A percentile compares a stretch with the other conserved stretches of the same genome.
Evolutionary conservation across 768 basidiomycete genomes (phyloP).

Genomic region (Chlorophyllum brunneum): DNA sequence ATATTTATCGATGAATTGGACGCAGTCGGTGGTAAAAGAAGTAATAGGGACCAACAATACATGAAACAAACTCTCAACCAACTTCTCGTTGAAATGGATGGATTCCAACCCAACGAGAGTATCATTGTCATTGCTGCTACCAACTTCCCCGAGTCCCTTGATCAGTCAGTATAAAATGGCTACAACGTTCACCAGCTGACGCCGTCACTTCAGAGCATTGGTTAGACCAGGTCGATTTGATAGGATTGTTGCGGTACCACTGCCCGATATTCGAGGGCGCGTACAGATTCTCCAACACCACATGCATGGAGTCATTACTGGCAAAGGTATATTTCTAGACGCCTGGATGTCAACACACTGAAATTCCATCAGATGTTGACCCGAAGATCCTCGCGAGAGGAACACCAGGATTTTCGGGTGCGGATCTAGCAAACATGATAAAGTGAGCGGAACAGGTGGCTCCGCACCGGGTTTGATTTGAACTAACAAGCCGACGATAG

Average conservation of each 20-base stretch:
- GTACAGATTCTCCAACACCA: conserved; percentile 93
- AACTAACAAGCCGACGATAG: conserved; percentile 27
- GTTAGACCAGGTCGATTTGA: conserved; percentile 97
- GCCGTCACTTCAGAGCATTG: conserved; percentile 59
- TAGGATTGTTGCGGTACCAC: conserved; percentile 84
- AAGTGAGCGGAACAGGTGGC: conserved; percentile 53
- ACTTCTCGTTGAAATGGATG: conserved; percentile 95
- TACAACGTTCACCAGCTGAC: conserved; percentile 9
- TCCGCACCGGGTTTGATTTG: neutral
- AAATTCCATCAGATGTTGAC: conserved; percentile 59
- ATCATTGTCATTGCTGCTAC: conserved; percentile 97
- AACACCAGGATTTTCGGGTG: conserved; percentile 94
- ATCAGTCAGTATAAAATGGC: conserved; percentile 54
- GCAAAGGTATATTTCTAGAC: conserved; percentile 37
- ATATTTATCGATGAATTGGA: conserved; percentile 98
- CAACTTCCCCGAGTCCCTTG: conserved; percentile 93
- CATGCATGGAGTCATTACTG: conserved; percentile 72
- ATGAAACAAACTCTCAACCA: conserved; percentile 96
- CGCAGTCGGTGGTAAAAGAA: conserved; percentile 88
- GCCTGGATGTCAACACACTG: conserved; percentile 14
- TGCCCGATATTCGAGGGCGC: conserved; percentile 93
- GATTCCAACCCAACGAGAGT: conserved; percentile 90
- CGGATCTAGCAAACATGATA: conserved; percentile 95
- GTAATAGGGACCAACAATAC: conserved; percentile 79
- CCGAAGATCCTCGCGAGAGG: conserved; percentile 87